Evolutionary conservation across 2,329 filamentous ascomycete genomes (phyloP).

Genomic region (Sclerotinia spermophila): DNA sequence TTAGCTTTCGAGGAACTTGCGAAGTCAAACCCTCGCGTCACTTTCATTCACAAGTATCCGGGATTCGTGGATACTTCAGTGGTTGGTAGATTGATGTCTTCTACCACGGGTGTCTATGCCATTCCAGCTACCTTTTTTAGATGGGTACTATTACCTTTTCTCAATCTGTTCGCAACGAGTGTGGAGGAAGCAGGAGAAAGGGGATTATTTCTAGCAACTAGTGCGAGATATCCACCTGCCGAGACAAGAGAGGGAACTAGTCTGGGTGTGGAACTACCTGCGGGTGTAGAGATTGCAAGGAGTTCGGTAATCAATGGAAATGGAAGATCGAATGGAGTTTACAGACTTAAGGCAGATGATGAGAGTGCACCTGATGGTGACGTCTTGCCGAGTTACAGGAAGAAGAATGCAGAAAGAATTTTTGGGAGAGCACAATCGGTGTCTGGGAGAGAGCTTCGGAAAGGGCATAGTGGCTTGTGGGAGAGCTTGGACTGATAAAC

Average conservation of each 20-base stretch:
- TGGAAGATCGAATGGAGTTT: constrained; percentile 41
- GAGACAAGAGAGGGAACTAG: constrained; percentile 24
- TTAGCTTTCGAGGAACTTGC: constrained; percentile 50
- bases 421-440: constrained; percentile 40
- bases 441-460: constrained; percentile 38
- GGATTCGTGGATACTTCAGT: constrained; percentile 37
- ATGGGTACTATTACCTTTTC: constrained; percentile 32
- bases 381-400: constrained; percentile 32
- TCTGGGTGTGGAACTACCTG: constrained; percentile 22
- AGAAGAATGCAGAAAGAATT: constrained; percentile 34
- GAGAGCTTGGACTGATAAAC: background rate
- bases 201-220: constrained; percentile 41
- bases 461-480: constrained; percentile 15
- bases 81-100: constrained; percentile 29
- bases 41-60: constrained; percentile 42
- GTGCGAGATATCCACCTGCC: constrained; percentile 34
- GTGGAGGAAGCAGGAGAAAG: constrained; percentile 40
- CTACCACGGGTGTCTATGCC: constrained; percentile 28
- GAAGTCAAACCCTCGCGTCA: constrained; percentile 41
- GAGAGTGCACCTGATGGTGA: constrained; percentile 34
- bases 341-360: constrained; percentile 39
- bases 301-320: constrained; percentile 35
- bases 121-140: constrained; percentile 26
- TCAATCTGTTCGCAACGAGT: constrained; percentile 33
- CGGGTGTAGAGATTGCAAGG: constrained; percentile 27